Evolutionary conservation across 2,329 filamentous ascomycete species (phyloP).

Genomic region (Aspergillus phoenicis): DNA sequence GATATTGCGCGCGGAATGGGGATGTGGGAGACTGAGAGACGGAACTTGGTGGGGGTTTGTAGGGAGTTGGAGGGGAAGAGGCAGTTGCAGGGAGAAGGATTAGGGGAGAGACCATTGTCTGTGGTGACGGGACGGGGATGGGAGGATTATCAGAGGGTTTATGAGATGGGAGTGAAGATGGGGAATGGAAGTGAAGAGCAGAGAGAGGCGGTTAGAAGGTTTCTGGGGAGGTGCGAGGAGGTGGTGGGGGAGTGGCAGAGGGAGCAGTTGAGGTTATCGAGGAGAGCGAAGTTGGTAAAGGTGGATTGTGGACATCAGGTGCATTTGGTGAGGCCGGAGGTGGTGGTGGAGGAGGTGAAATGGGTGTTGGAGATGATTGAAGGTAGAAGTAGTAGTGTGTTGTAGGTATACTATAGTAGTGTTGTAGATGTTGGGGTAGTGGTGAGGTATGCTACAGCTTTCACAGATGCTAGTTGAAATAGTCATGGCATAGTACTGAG

Average conservation of each 20-base stretch:
- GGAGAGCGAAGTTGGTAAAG: slow-evolving; percentile 31
- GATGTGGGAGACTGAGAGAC: slow-evolving; percentile 28
- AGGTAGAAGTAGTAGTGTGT: neutral
- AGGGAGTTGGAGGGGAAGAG: slow-evolving; percentile 31
- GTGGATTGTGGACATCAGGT: slow-evolving; percentile 44
- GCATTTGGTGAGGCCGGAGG: slow-evolving; percentile 39
- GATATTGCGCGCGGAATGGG: slow-evolving; percentile 30
- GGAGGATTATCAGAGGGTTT: slow-evolving; percentile 38
- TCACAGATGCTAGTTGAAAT: no score
- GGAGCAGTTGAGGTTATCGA: slow-evolving; percentile 38
- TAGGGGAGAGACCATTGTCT: slow-evolving; percentile 37
- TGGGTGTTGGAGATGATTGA: slow-evolving; percentile 34
- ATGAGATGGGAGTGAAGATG: slow-evolving; percentile 33
- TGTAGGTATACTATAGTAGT: neutral
- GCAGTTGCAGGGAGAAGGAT: slow-evolving; percentile 31
- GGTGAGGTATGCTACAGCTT: no score
- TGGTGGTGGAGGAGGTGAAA: slow-evolving; percentile 38
- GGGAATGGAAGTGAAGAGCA: slow-evolving; percentile 40
- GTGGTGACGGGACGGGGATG: slow-evolving; percentile 40
- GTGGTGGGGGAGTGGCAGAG: slow-evolving; percentile 32
- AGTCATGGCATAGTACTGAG: no score
- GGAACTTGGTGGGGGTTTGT: slow-evolving; percentile 28
- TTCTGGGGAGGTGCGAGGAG: slow-evolving; percentile 35
- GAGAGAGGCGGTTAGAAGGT: slow-evolving; percentile 28
- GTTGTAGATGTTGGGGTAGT: no score